Conservation (phyloP, 768 basidiomycete species). For the Tremella mesenterica region DNA sequence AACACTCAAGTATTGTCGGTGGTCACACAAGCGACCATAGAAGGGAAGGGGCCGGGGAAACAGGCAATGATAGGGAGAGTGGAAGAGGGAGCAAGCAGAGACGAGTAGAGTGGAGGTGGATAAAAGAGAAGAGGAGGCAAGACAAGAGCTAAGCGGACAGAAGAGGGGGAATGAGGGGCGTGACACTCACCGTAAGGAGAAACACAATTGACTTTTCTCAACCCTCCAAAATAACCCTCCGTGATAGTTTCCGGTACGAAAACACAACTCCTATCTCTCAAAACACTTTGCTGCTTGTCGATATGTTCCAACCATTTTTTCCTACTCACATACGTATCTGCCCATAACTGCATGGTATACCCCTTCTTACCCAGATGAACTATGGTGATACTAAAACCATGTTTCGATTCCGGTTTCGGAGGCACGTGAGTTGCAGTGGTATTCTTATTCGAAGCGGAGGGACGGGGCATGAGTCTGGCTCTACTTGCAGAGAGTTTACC, state of each 20-base stretch:
- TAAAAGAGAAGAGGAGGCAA: background rate
- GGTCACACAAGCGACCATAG: background rate
- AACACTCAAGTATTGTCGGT: too few species aligned
- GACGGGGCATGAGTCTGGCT: slow-evolving; percentile 27
- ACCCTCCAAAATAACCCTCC: slow-evolving; percentile 76
- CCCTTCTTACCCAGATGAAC: slow-evolving; percentile 85
- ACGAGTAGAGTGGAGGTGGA: background rate
- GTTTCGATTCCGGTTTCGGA: slow-evolving; percentile 54
- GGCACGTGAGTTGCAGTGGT: slow-evolving; percentile 30
- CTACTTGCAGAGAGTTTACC: slow-evolving; percentile 35
- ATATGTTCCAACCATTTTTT: slow-evolving; percentile 93
- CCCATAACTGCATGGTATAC: slow-evolving; percentile 87
- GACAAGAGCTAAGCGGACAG: background rate
- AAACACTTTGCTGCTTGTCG: slow-evolving; percentile 71
- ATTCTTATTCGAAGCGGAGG: slow-evolving; percentile 13
- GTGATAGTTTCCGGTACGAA: slow-evolving; percentile 79
- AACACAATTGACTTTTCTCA: slow-evolving; percentile 86
- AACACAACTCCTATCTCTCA: slow-evolving; percentile 73
- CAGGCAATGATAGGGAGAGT: background rate
- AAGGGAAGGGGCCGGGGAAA: background rate
- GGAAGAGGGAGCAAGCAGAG: background rate
- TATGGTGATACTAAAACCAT: slow-evolving; percentile 85
- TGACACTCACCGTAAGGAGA: slow-evolving; percentile 71
- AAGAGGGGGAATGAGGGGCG: background rate
- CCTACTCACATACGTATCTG: slow-evolving; percentile 69